Conservation (phyloP, 352 stramenopile species). For the Phytophthora cactorum region DNA sequence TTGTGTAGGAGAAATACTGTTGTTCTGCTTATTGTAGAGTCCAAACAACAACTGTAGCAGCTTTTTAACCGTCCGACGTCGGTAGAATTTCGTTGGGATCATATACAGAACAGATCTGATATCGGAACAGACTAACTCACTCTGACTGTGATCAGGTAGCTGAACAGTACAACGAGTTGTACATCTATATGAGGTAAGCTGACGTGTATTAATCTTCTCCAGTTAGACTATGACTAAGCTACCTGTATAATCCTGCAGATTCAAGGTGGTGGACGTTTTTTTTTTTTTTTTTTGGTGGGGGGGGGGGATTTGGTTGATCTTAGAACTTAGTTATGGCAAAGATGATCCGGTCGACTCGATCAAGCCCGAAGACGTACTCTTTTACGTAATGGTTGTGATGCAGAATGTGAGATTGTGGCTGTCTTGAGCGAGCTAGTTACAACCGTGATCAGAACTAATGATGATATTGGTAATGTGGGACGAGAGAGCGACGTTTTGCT, state of each 20-base stretch:
- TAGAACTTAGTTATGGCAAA: background rate
- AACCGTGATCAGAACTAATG: background rate
- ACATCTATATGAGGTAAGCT: too few relatives aligned
- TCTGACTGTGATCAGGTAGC: too few relatives aligned
- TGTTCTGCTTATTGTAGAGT: conserved; percentile 7
- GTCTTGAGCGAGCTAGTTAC: conserved; percentile 13
- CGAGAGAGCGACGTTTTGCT: background rate
- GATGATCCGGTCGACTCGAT: background rate
- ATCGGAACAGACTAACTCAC: too few relatives aligned
- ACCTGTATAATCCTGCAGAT: too few relatives aligned
- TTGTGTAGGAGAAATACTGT: background rate
- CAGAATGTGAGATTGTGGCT: background rate
- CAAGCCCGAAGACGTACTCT: background rate
- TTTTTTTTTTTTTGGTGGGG: too few relatives aligned
- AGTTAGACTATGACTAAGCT: too few relatives aligned
- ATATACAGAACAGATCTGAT: too few relatives aligned
- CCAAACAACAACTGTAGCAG: conserved; percentile 48
- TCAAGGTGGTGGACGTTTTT: too few relatives aligned
- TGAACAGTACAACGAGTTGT: too few relatives aligned
- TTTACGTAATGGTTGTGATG: background rate
- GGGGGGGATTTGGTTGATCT: background rate
- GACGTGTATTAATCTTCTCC: too few relatives aligned
- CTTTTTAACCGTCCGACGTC: too few relatives aligned
- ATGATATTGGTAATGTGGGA: background rate
- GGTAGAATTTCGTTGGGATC: too few relatives aligned